phyloP scores from a whole-genome alignment of 148 eudicot genomes.

The Rhododendron mucronatum region DNA sequence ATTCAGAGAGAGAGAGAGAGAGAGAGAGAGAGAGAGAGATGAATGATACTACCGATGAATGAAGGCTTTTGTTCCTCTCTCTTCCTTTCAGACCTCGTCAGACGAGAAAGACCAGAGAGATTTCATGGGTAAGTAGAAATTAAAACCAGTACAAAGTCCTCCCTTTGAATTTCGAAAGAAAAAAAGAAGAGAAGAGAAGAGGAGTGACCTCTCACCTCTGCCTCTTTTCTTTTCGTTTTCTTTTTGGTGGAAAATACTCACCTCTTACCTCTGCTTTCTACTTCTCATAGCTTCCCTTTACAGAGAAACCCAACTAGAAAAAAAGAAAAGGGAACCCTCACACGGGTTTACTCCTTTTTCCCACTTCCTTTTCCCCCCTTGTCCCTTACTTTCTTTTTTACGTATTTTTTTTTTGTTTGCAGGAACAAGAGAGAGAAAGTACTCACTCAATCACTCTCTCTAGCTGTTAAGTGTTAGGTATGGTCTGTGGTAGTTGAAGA shows the following conservation, averaged over 20 bases:
- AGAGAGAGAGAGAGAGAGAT: background rate
- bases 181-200: background rate
- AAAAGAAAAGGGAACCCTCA: background rate
- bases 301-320: background rate
- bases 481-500: slow-evolving; percentile 20
- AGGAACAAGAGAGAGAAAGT: slow-evolving; percentile 20
- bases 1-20: background rate
- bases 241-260: too few species aligned
- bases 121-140: slow-evolving; percentile 5
- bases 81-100: slow-evolving; percentile 1
- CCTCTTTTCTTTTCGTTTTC: too few species aligned
- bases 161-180: background rate
- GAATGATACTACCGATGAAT: background rate
- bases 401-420: slow-evolving; percentile 18
- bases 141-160: background rate
- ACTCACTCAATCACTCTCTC: slow-evolving; percentile 6
- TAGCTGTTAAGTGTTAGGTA: slow-evolving; percentile 28
- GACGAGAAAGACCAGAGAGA: background rate
- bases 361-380: background rate
- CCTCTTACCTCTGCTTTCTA: background rate
- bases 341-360: background rate
- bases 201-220: background rate
- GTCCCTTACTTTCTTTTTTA: background rate
- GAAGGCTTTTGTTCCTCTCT: background rate
- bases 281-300: background rate